These are phyloP conservation scores for Gnaphalium uliginosum DNA, from an alignment of 129 eudicot genomes.

Conservation along the genomic window DNA sequence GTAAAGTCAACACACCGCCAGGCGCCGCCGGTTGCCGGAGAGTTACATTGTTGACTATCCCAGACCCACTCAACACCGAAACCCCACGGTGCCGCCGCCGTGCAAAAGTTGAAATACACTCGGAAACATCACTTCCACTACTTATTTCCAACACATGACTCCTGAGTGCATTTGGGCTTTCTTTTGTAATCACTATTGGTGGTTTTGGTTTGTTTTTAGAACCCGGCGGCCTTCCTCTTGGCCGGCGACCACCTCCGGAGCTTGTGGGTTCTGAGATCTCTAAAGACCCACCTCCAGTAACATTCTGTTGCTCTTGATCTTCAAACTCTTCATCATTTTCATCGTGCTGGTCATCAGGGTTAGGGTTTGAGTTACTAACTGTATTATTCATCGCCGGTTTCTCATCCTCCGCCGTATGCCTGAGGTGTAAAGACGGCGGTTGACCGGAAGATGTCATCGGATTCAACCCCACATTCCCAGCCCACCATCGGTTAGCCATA, in stretches of 20 bases:
- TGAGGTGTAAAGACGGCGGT: conserved; percentile 47
- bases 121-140: conserved; percentile 53
- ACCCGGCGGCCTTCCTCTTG: conserved; percentile 75
- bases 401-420: conserved; percentile 40
- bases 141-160: conserved; percentile 77
- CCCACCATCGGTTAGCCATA: conserved; percentile 88
- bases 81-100: conserved; percentile 73
- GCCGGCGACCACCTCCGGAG: conserved; percentile 62
- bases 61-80: conserved; percentile 66
- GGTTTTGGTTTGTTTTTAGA: conserved; percentile 76
- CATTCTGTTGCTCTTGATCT: conserved; percentile 31
- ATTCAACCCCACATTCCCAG: conserved; percentile 66
- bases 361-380: conserved; percentile 36
- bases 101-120: conserved; percentile 63
- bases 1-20: conserved; percentile 53
- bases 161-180: conserved; percentile 63
- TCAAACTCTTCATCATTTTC: conserved; percentile 42
- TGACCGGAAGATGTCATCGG: conserved; percentile 48
- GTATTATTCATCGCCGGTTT: conserved; percentile 37
- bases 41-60: conserved; percentile 59
- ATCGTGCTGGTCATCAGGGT: conserved; percentile 8
- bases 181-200: conserved; percentile 72
- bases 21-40: conserved; percentile 70
- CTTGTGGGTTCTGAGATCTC: conserved; percentile 47
- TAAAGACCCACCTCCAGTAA: conserved; percentile 40